Evolutionary conservation across 2,329 filamentous ascomycete genomes (phyloP), one percentile per base, ranked within the genome.

Genomic region (Sphaerulina musiva): DNA sequence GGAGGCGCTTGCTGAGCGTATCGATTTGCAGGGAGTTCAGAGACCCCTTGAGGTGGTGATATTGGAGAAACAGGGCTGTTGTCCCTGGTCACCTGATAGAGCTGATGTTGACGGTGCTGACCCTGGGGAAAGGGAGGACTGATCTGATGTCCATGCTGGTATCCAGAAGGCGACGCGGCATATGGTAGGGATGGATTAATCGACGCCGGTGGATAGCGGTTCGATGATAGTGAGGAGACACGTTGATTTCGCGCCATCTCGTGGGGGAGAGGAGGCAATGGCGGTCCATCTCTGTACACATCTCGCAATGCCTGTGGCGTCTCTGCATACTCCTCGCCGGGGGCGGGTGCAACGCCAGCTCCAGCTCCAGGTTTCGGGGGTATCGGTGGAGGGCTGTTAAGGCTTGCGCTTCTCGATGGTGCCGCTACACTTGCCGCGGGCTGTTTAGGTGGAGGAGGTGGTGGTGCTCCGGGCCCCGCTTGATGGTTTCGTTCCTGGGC

Each of bases 401-500:
- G 42, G 10, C 51, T 51, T 17, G 60, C 43, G 48, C 59, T 58
- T 14, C 62, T 55, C 7, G 57, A 46, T 32, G 62, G 51, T 12
- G 50, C 53, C 2, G 44, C 39, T 14, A 34, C 48, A 9, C 46
- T n/a, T 38, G 4, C 52, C n/a, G 46, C 51, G 26, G 44, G 49
- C 60, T 61, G 73, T 64, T 71, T 71, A 3, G 71, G 68, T 29
- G 72, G 70, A 6, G 67, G 62, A 26, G 62, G 61, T 10, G 67
- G 65, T 8, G 64, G 62, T 11, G 70, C 66, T 23, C 64, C 66
- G 34, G 69, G 62, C 58, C 65, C 69, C 63, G 86, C 84, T 26
- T 82, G 51, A 87, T 86, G 55, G 87, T 87, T n/a, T 86, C 71
- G 86, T 46, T 68, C 65, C 43, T 66, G 65, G 31, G 66, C 64